These are phyloP conservation scores for Populus hybrid DNA, from an alignment of 441 rosid genomes.

Conservation along the genomic window DNA sequence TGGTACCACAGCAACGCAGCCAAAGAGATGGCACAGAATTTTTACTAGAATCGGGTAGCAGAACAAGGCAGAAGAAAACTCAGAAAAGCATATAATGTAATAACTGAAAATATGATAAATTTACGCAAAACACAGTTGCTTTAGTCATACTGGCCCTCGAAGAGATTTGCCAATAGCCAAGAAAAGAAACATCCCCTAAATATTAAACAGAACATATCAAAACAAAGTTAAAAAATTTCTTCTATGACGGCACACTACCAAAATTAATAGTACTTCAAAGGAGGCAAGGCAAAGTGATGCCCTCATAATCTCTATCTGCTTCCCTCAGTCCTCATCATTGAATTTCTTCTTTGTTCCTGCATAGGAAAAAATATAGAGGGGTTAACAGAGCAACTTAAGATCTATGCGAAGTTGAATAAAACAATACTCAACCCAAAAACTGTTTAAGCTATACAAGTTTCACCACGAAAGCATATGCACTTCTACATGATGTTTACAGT, in stretches of 20 bases:
- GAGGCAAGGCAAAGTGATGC: background rate
- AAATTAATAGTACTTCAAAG: too few species aligned
- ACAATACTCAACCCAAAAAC: background rate
- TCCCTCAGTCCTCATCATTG: slow-evolving; percentile 31
- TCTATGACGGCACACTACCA: background rate
- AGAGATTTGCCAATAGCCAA: background rate
- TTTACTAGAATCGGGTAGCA: background rate
- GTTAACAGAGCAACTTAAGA: background rate
- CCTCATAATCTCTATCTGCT: background rate
- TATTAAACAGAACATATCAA: too few species aligned
- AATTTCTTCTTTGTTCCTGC: slow-evolving; percentile 79
- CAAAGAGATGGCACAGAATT: too few species aligned
- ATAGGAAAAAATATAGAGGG: background rate
- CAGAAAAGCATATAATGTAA: too few species aligned
- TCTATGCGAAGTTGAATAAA: background rate
- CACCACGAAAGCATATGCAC: background rate
- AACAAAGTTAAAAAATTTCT: too few species aligned
- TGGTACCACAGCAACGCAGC: too few species aligned
- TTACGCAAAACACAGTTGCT: background rate
- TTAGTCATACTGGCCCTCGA: background rate
- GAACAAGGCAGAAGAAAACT: background rate
- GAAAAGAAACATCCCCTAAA: background rate
- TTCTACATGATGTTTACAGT: too few species aligned
- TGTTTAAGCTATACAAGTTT: background rate
- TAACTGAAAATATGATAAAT: background rate